Base-by-base conservation (phyloP, 2,329 filamentous ascomycete genomes). In the Penicillium verrucosum region DNA sequence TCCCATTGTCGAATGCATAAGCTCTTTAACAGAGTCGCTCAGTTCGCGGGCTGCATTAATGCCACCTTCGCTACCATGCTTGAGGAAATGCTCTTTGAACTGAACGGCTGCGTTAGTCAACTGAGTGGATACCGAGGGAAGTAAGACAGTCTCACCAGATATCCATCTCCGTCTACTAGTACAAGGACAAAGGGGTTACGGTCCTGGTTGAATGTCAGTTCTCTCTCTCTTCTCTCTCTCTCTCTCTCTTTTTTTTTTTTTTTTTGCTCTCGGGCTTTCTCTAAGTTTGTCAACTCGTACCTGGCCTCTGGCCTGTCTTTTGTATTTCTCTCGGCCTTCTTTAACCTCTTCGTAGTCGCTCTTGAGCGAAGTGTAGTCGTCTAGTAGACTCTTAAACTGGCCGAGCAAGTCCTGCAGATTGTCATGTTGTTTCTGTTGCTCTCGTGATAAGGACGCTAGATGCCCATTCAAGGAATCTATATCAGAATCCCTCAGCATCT, bases 141-240 rank as follows among this genome's bases (percentile, higher is more conserved):
- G 25, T 7, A 30, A 14, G 1, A 2, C 7, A 46, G 40, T 49
- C 67, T 56, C 42, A 73, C 65, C 23, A 80, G 65, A 63, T 86
- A 86, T 46, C 82, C 82, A 68, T 88, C 84, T 21, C 84, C 85
- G 55, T 88, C 85, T 12, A 88, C 73, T 0, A 88, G 73, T 7
- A 87, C 80, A 2, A 87, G 74, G 1, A 83, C 82, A 61, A 86
- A 87, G 0, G 83, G 80, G 58, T 82, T 82, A 21, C 80, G 78
- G 25, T 82, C 73, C 65, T 78, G 65, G 29, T 64, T 57, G 9
- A 21, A 46, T 30, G 45, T 65, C 32, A 58, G 53, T 56, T 21
- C 21, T 21, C 21, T 21, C 21, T 21, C 21, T 21, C 21, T 54
- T 21, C 21, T 21, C 21, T 21, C 21, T 21, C 21, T 21, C 21